Evolutionary conservation across 2,329 filamentous ascomycete species (phyloP), one percentile per base, ranked within the genome.

Genomic region (Diaporthe velutina): DNA sequence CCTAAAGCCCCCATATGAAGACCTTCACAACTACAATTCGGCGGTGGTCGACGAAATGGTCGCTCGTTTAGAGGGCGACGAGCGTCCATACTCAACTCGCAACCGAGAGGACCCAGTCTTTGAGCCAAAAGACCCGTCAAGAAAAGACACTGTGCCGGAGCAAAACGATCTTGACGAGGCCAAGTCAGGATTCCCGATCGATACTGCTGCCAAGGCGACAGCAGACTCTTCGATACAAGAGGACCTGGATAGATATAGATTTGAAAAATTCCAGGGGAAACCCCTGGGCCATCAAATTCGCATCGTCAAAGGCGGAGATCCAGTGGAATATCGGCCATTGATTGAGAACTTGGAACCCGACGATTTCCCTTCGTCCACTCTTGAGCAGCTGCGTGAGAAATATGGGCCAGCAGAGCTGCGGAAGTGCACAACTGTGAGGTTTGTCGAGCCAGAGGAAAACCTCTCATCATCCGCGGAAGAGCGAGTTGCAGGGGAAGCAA

Each of bases 21-120:
- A 89, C 64, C 78, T 89, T 60, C 77, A 82, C 73, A 80, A 84
- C 52, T 87, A 86, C 74, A 81, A 80, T 1, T 82, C 84, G 5
- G 80, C 45, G 4, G 48, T 54, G n/a, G 17, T 68, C 15, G 64
- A 68, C 17, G 48, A 68, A 40, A 33, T 68, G 15, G 48, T 68
- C 22, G 64, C 64, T 54, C 64, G 48, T 54, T 68, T 68, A 40
- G 45, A 68, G 33, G 30, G 48, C n/a, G 33, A 68, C 2, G 28
- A 54, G 64, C 12, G 33, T 13, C n/a, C 30, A 28, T 19, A 9
- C 30, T 38, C 30, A 4, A 40, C 33, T 28, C 8, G 10, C 10
- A 35, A 64, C 40, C 17, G 5, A 48, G 13, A 30, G n/a, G 19
- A 22, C 25, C 17, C 30, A 33, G 40, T 8, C 19, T 4, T n/a